Evolutionary conservation across 2,329 filamentous ascomycete species (phyloP), one percentile per base, ranked within the genome.

Genomic region (Fusarium pseudocircinatum): DNA sequence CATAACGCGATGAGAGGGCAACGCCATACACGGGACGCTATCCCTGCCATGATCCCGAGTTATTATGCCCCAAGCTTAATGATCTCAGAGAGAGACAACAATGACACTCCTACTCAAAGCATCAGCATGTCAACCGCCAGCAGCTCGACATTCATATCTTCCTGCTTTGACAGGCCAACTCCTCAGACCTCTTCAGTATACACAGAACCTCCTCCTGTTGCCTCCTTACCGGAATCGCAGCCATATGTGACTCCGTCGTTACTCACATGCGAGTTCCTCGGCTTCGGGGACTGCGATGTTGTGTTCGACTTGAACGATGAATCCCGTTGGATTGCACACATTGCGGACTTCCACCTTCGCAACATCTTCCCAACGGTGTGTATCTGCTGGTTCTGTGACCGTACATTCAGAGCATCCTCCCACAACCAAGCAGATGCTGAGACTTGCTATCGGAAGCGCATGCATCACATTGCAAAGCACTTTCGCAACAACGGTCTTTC

Each of bases 371-470:
- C 87, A 1, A 14, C 16, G 0, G 72, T 71, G 16, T 81, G 81
- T 9, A 60, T 82, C 0, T 90, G 88, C 73, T 88, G 85, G 83
- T 89, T 87, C 67, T 90, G 88, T 73, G 80, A 85, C 60, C 80
- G 85, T 58, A 50, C 20, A 16, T 87, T 86, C 63, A 72, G 74
- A 11, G 70, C 80, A 6, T 53, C 46, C 1, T 50, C 70, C 0
- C 58, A 50, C 0, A 52, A 14, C 4, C 57, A 59, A 2, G 69
- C 65, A 0, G 72, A 76, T 22, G 68, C 57, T 15, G 49, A 54
- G n/a, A 49, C 59, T 6, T 74, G 81, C 39, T 87, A 85, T 61
- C 37, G 64, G 0, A 24, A 70, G 2, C 83, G 88, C 5, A 86
- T 90, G 85, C 36, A 76, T 7, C 89, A 91, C 70, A 86, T 90